Percentiles rank a stretch among this genome's conserved stretches.
phyloP scores from a whole-genome alignment of 2,329 filamentous ascomycete species.

The Aspergillus sergii region DNA sequence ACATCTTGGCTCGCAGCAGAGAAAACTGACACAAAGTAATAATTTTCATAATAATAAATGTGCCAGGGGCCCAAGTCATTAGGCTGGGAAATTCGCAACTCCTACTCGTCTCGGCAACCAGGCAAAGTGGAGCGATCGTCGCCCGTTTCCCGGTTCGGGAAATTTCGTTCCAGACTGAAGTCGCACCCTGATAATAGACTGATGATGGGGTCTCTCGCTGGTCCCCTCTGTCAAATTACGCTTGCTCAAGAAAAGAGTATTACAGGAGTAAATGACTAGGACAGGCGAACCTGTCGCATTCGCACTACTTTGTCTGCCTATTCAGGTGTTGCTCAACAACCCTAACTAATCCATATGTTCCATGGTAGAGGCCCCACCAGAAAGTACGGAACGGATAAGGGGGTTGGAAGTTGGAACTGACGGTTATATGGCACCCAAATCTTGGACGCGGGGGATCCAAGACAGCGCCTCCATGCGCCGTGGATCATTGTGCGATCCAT shows the following conservation, averaged over 20 bases:
- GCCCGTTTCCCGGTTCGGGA: not conserved
- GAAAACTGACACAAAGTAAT: too few species aligned
- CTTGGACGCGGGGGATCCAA: not conserved
- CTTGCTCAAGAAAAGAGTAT: not conserved
- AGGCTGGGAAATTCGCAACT: not conserved
- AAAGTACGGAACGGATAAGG: not conserved
- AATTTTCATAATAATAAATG: too few species aligned
- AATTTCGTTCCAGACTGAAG: not conserved
- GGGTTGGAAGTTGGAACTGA: not conserved
- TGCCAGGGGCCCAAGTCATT: not conserved
- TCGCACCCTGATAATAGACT: not conserved
- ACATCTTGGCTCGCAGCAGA: too few species aligned
- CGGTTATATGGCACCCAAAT: not conserved
- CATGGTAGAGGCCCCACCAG: not conserved
- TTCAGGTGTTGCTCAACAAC: not conserved
- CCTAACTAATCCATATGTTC: not conserved
- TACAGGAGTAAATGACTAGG: not conserved
- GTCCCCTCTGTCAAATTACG: not conserved
- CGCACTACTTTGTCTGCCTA: not conserved
- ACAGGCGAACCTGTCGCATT: not conserved
- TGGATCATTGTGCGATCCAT: not conserved
- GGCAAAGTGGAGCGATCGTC: not conserved
- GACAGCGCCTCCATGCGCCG: not conserved
- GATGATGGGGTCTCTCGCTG: not conserved
- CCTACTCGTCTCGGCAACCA: not conserved